Conservation (phyloP, 164 flowering plant species). For the Echeveria elegans region DNA sequence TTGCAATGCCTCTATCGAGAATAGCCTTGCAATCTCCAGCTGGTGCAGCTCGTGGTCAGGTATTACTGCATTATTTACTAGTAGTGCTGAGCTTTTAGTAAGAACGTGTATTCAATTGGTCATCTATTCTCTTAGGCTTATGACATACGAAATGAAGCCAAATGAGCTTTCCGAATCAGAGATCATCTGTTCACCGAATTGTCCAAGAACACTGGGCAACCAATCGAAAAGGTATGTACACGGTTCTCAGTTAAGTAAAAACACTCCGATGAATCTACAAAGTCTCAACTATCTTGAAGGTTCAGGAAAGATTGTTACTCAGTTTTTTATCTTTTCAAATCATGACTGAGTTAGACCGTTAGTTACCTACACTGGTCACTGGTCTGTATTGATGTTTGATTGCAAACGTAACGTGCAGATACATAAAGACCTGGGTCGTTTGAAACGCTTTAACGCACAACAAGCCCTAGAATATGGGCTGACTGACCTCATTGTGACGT, state of each 20-base stretch:
- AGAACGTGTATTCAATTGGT: background rate
- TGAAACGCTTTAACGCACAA: constrained; percentile 56
- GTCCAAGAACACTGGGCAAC: constrained; percentile 76
- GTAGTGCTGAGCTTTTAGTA: background rate
- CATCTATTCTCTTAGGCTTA: constrained; percentile 67
- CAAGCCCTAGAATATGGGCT: constrained; percentile 90
- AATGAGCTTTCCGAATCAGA: constrained; percentile 70
- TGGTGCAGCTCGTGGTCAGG: constrained; percentile 95
- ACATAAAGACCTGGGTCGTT: constrained; percentile 13
- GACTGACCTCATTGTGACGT: constrained; percentile 63
- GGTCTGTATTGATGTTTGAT: background rate
- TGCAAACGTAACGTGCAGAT: constrained; percentile 36
- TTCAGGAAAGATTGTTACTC: background rate
- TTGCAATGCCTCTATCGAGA: constrained; percentile 72
- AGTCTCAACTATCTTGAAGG: background rate
- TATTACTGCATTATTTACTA: constrained; percentile 15
- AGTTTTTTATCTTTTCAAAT: background rate
- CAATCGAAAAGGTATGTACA: constrained; percentile 59
- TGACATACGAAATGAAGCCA: constrained; percentile 77
- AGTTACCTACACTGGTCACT: background rate
- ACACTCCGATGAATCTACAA: background rate
- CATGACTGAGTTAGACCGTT: background rate
- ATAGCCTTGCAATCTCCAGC: constrained; percentile 71
- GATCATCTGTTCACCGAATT: constrained; percentile 70
- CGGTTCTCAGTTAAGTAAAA: background rate